A percentile compares a stretch with the other conserved stretches of the same genome.
phyloP scores from a whole-genome alignment of 177 flowering plant genomes.

The Vitis hybrid region DNA sequence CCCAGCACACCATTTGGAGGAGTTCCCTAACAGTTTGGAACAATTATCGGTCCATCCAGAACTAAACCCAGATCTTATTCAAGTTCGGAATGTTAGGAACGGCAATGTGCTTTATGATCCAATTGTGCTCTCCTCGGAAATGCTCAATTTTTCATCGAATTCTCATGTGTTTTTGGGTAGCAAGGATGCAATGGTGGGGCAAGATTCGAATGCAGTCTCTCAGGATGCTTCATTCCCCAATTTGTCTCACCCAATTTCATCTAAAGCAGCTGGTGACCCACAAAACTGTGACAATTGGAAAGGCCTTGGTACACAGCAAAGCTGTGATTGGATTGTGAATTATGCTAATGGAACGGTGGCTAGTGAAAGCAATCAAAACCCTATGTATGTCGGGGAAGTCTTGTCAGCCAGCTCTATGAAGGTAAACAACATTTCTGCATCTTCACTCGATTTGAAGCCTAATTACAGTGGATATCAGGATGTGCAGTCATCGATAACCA shows the following conservation, averaged over 20 bases:
- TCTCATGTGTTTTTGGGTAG: constrained; percentile 16
- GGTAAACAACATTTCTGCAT: constrained; percentile 6
- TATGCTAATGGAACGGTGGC: constrained; percentile 22
- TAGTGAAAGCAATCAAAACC: constrained; percentile 21
- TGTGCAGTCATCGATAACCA: constrained; percentile 28
- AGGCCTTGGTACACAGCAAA: constrained; percentile 32
- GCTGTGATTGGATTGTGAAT: constrained; percentile 40
- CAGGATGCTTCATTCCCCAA: constrained; percentile 5
- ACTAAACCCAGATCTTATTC: constrained; percentile 25
- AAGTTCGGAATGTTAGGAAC: constrained; percentile 22
- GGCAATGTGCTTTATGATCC: constrained; percentile 28
- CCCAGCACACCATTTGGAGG: constrained; percentile 14
- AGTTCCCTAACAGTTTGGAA: constrained; percentile 13
- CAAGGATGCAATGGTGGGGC: constrained; percentile 20
- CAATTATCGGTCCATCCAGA: constrained; percentile 15
- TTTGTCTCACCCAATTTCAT: constrained; percentile 13
- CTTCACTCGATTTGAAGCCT: constrained; percentile 23
- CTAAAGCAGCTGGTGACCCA: constrained; percentile 16
- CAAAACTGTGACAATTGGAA: constrained; percentile 37
- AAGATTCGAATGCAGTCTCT: constrained; percentile 1
- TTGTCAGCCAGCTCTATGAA: constrained; percentile 18
- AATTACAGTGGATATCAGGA: constrained; percentile 27
- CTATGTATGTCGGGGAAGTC: constrained; percentile 23
- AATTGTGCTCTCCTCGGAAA: constrained; percentile 29
- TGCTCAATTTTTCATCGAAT: constrained; percentile 28